Evolutionary conservation across 139 green algal species (phyloP), one percentile per base, ranked within the genome.

Genomic region (Coccomyxa sp.): DNA sequence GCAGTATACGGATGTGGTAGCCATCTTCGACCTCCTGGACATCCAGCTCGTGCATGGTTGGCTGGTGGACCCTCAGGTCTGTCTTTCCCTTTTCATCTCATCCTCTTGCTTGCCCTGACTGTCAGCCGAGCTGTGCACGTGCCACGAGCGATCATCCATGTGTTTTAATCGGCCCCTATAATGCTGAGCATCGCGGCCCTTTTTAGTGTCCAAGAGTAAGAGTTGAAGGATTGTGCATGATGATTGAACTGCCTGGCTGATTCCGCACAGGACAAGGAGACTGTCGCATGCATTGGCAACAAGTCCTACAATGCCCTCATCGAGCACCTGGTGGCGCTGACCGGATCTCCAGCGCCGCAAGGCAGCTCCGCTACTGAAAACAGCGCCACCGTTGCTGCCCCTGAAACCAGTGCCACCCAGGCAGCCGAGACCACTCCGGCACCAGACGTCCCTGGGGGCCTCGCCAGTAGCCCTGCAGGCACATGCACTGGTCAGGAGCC

Each of bases 21-120:
- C 91, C 21, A 94, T 99, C 58, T 99, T 99, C 83, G 97, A 99
- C 89, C 91, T 99, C 67, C 89, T 99, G 71, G 94, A 95, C 89
- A 94, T 99, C 67, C 81, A 63, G 25, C 88, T 99, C 23, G 87
- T 97, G 67, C 97, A 99, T 84, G 97, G 96, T 67, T 99, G 97
- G 97, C 85, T 99, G 58, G 86, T 95, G 12, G 95, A 98, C 82
- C 89, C 92, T 4, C 82, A 92, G 86, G 90, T 91, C 75, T 13
- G 58, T 76, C 17, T 76, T 60, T 80, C 76, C 17, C 28, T 60
- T 59, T 14, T 13, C 76, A 59, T 28, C 31, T 18, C 25, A 27
- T 7, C 27, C 15, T 78, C 17, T 38, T 23, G 27, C n/a, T 78
- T 21, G 27, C 74, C 74, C 7, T 21, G 0, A 28, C 27, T 32